Percentiles rank a stretch among this genome's conserved stretches.
These are phyloP conservation scores for Alternaria gaisen DNA, from an alignment of 2,329 filamentous ascomycete species.

Conservation along the genomic window DNA sequence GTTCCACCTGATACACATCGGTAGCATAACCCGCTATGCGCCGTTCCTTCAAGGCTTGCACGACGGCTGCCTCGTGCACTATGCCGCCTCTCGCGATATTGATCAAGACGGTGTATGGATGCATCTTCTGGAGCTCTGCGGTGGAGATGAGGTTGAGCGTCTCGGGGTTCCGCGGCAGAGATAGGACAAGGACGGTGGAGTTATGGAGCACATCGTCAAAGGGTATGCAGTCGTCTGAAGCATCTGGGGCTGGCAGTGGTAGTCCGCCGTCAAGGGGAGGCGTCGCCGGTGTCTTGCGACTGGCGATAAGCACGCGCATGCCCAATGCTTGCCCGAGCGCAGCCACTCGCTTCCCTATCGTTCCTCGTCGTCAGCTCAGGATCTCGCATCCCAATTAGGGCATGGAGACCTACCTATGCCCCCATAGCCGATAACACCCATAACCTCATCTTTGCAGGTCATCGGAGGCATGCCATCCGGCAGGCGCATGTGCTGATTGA, in stretches of 20 bases:
- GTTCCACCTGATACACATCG: slow-evolving; percentile 62
- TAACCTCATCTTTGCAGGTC: slow-evolving; percentile 58
- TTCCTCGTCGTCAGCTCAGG: slow-evolving; percentile 17
- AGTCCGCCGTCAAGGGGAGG: slow-evolving; percentile 15
- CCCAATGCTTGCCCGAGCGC: slow-evolving; percentile 56
- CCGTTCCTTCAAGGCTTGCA: slow-evolving; percentile 55
- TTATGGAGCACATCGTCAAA: slow-evolving; percentile 50
- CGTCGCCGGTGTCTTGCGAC: slow-evolving; percentile 42
- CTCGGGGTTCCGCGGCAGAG: slow-evolving; percentile 43
- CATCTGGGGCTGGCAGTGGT: slow-evolving; percentile 13
- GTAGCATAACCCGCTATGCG: slow-evolving; percentile 60
- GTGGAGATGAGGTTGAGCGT: slow-evolving; percentile 47
- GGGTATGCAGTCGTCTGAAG: slow-evolving; percentile 39
- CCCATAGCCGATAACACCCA: slow-evolving; percentile 62
- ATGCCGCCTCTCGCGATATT: slow-evolving; percentile 63
- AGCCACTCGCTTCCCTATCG: slow-evolving; percentile 55
- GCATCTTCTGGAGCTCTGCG: slow-evolving; percentile 57
- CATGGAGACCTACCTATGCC: slow-evolving; percentile 50
- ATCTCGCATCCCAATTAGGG: slow-evolving; percentile 17
- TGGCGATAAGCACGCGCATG: slow-evolving; percentile 61
- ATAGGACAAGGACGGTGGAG: slow-evolving; percentile 52
- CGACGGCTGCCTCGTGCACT: slow-evolving; percentile 60
- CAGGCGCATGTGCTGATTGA: slow-evolving; percentile 46
- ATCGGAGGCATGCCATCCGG: slow-evolving; percentile 52
- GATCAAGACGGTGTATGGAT: slow-evolving; percentile 56